Evolutionary conservation across 371 early-diverging fungal genomes (phyloP).

Genomic region (Lichtheimia hyalospora): DNA sequence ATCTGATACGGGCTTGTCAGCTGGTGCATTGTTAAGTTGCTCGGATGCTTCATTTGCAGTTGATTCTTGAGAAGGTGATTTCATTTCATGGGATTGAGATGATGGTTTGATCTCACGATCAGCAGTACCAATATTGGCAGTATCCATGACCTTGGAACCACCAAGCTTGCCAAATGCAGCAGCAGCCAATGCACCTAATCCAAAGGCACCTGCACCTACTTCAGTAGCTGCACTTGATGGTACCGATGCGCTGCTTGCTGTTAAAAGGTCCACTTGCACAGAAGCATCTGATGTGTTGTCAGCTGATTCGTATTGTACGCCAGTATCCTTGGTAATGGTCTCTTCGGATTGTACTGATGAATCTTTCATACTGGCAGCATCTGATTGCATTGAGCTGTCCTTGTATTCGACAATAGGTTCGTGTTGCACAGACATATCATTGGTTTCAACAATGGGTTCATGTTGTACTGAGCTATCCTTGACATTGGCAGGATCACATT

Average conservation of each 20-base stretch:
- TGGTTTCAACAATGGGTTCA: background rate
- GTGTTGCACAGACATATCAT: background rate
- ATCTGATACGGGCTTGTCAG: too few relatives aligned
- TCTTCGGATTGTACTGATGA: conserved; percentile 2
- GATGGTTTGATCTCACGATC: too few relatives aligned
- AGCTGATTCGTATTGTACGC: conserved; percentile 3
- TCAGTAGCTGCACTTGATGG: conserved; percentile 5
- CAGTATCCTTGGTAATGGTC: conserved; percentile 1
- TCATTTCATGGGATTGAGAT: too few relatives aligned
- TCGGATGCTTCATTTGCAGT: too few relatives aligned
- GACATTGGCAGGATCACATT: conserved; percentile 6
- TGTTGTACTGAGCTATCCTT: conserved; percentile 6
- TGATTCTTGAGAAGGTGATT: too few relatives aligned
- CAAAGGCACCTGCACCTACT: conserved; percentile 5
- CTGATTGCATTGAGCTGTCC: conserved; percentile 13
- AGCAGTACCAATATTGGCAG: too few relatives aligned
- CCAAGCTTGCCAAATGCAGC: background rate
- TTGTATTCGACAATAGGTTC: conserved; percentile 1
- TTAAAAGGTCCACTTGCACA: background rate
- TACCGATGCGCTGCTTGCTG: background rate
- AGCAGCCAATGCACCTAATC: conserved; percentile 7
- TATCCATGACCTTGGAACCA: background rate
- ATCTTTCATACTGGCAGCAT: conserved; percentile 1
- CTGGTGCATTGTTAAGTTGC: too few relatives aligned
- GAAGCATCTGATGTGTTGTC: background rate